Base-by-base conservation (phyloP, 176 grass and related monocot species). In the Oryza rufipogon region DNA sequence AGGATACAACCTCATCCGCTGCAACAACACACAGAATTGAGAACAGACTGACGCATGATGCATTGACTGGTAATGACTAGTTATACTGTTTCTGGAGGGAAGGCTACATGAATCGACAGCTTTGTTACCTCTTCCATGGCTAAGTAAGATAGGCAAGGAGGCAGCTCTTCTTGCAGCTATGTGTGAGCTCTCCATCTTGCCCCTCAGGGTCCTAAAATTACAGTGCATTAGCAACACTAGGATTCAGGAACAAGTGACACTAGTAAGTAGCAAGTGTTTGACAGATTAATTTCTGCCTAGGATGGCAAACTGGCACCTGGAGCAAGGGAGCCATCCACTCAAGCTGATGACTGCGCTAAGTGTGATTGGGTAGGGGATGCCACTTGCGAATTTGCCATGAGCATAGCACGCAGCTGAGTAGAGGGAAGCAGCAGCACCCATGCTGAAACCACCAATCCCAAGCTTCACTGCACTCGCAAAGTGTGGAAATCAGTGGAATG, bases 301-400 rank as follows among this genome's bases (percentile, higher is more conserved):
- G 33, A 70, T 51, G 34, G 7, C 71, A 68, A 60, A 68, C 22
- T 64, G 68, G 67, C 58, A 95, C 95, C 95, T 95, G 74, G 91
- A 95, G 85, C 95, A 98, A 76, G 95, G 95, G 63, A 98, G 95
- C 95, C 95, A 98, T 49, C 95, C 92, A 80, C 95, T 98, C 82
- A 98, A 76, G 78, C 92, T 82, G 76, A 98, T 67, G 73, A 90
- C 74, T 1, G 79, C 79, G 26, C 87, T 93, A 30, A 98, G 83
- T 56, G 80, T 73, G 34, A 93, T 91, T 15, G 92, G 92, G 87
- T 98, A 98, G 4, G 64, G 82, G n/a, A 26, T 86, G n/a, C 91
- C 85, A 65, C 85, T 90, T 80, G 79, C 47, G 80, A 95, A 95
- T 77, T 90, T 95, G 4, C 92, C 95, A 1, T 88, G 76, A 44